phyloP scores from a whole-genome alignment of 2,329 filamentous ascomycete species.

The Keithomyces neogunnii region DNA sequence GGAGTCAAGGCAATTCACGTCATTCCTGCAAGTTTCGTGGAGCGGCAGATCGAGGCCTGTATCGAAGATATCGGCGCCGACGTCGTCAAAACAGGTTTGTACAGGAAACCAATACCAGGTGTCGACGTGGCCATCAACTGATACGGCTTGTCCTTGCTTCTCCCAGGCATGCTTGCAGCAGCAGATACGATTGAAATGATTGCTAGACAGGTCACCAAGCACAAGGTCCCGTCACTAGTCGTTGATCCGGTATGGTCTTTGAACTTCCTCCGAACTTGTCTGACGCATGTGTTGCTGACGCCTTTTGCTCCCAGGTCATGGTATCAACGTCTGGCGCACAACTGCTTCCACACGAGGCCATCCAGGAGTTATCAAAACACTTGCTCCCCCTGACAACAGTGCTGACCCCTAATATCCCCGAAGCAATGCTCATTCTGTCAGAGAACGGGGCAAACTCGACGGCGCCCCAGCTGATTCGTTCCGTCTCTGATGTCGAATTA shows the following conservation, averaged over 20 bases:
- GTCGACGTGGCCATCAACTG: neutral
- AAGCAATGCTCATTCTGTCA: conserved; percentile 57
- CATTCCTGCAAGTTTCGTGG: conserved; percentile 69
- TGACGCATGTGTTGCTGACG: neutral
- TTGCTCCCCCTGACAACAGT: conserved; percentile 60
- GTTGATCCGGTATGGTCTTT: conserved; percentile 27
- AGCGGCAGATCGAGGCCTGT: conserved; percentile 77
- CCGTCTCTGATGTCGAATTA: conserved; percentile 56
- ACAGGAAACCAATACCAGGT: neutral
- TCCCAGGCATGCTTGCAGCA: conserved; percentile 29
- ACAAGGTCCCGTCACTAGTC: conserved; percentile 23
- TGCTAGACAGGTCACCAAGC: conserved; percentile 20
- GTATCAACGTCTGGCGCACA: conserved; percentile 71
- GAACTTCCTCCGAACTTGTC: neutral
- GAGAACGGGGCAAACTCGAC: conserved; percentile 31
- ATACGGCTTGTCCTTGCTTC: neutral
- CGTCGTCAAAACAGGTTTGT: conserved; percentile 81
- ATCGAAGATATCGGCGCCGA: conserved; percentile 79
- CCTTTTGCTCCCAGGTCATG: conserved; percentile 62
- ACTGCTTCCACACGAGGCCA: conserved; percentile 57
- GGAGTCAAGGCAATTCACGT: conserved; percentile 77
- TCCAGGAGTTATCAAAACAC: conserved; percentile 47
- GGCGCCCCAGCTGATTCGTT: conserved; percentile 33
- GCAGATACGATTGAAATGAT: conserved; percentile 29
- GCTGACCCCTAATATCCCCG: conserved; percentile 70